Evolutionary conservation across 2,329 filamentous ascomycete genomes (phyloP).

Genomic region (Phaeosphaeria sp.): DNA sequence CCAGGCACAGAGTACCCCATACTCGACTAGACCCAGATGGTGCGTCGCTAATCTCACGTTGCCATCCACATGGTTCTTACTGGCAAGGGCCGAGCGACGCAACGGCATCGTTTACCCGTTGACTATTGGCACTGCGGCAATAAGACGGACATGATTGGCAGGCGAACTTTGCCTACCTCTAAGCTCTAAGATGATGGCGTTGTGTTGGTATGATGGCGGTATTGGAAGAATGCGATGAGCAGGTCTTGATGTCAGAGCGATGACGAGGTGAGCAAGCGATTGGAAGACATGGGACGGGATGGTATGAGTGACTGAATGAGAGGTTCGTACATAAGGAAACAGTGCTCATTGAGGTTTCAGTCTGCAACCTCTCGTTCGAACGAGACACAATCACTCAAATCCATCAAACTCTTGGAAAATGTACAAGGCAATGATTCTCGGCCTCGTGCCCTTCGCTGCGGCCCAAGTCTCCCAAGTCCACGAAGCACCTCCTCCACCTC

Average conservation of each 20-base stretch:
- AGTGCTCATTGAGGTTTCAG: not conserved
- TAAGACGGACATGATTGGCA: slow-evolving; percentile 4
- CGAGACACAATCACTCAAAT: not conserved
- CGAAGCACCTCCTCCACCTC: slow-evolving; percentile 23
- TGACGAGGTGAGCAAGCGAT: not conserved
- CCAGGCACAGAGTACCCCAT: slow-evolving; percentile 20
- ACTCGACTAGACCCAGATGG: slow-evolving; percentile 7
- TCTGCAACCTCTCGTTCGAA: not conserved
- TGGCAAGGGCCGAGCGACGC: not conserved
- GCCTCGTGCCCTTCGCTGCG: slow-evolving; percentile 11
- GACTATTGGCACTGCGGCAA: not conserved
- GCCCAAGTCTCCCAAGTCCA: slow-evolving; percentile 21
- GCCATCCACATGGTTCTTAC: not conserved
- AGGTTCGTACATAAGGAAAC: not conserved
- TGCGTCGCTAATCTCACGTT: slow-evolving; percentile 12
- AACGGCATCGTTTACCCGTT: slow-evolving; percentile 13
- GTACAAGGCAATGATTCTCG: slow-evolving; percentile 14
- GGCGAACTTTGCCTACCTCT: not conserved
- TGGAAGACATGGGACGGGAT: not conserved
- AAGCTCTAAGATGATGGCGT: not conserved
- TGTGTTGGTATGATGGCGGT: not conserved
- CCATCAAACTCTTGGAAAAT: not conserved
- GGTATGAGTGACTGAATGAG: not conserved
- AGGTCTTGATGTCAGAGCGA: slow-evolving; percentile 11
- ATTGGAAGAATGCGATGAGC: not conserved